Evolutionary conservation across 2,329 filamentous ascomycete genomes (phyloP), one percentile per base, ranked within the genome.

Genomic region (Fusarium irregulare): DNA sequence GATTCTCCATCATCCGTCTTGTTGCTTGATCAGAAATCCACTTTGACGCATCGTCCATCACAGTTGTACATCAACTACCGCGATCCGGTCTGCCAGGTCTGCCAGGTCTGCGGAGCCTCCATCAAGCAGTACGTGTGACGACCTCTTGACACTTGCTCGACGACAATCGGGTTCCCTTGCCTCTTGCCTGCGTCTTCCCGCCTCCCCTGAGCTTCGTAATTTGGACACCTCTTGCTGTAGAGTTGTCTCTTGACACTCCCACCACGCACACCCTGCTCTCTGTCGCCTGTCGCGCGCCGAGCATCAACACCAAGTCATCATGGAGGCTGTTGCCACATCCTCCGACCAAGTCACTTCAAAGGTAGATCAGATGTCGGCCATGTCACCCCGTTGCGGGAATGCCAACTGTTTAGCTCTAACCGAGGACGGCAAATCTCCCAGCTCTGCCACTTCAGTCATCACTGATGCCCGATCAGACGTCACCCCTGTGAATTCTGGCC

Each of bases 311-410:
- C 55, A 56, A 56, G 54, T 71, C 69, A 47, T 60, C 65, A 71
- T 71, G 68, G 60, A 75, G 58, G 60, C 70, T 73, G 64, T 73
- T 69, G 69, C 70, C 71, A 75, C 76, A 73, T 68, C 73, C 61
- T 64, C 75, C 53, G 73, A 75, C 71, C 78, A 77, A 63, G 75
- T 77, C 75, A 76, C 77, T 75, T 72, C 71, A 71, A 75, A 78
- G 77, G 76, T 76, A 76, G 75, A 73, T 71, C 75, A 76, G 71
- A 73, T 78, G 68, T 73, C 75, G 57, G 74, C 77, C 55, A 57
- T 59, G 44, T 74, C 68, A 67, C 60, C 64, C 61, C 50, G 11
- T 45, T 46, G 51, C 44, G 56, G 64, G 46, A 54, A 53, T 48
- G 64, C 72, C 45, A 58, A 60, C 50, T 64, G 55, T 57, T 56